These are phyloP conservation scores for Trichomonas vaginalis DNA, from an alignment of 208 protist species.

Conservation along the genomic window DNA sequence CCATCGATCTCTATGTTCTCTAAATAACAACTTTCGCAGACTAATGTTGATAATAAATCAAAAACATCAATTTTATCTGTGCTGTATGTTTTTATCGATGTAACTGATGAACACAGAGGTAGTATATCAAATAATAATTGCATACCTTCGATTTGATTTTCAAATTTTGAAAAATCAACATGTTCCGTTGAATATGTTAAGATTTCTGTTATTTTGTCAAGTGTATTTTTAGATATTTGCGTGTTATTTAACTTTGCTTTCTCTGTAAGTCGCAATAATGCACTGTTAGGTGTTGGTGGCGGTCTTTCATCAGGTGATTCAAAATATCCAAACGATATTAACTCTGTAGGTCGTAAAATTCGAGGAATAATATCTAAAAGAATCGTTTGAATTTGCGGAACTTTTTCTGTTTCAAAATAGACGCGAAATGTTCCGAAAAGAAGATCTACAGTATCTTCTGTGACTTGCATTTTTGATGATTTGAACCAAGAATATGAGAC, in stretches of 20 bases:
- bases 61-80: not conserved
- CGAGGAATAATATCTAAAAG: not conserved
- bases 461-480: not conserved
- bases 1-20: not conserved
- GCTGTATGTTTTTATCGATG: not conserved
- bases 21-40: not conserved
- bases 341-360: not conserved
- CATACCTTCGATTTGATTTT: not conserved
- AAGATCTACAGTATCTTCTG: not conserved
- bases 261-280: not conserved
- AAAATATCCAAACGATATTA: not conserved
- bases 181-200: not conserved
- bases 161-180: not conserved
- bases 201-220: not conserved
- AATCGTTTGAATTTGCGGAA: not conserved
- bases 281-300: not conserved
- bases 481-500: not conserved
- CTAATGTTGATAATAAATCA: not conserved
- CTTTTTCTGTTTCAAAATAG: not conserved
- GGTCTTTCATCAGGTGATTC: not conserved
- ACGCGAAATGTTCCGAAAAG: not conserved
- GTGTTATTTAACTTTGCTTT: not conserved
- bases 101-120: not conserved
- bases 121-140: not conserved
- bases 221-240: not conserved